Conservation (phyloP, 2,329 filamentous ascomycete genomes). For the Arthrinium phaeospermum region DNA sequence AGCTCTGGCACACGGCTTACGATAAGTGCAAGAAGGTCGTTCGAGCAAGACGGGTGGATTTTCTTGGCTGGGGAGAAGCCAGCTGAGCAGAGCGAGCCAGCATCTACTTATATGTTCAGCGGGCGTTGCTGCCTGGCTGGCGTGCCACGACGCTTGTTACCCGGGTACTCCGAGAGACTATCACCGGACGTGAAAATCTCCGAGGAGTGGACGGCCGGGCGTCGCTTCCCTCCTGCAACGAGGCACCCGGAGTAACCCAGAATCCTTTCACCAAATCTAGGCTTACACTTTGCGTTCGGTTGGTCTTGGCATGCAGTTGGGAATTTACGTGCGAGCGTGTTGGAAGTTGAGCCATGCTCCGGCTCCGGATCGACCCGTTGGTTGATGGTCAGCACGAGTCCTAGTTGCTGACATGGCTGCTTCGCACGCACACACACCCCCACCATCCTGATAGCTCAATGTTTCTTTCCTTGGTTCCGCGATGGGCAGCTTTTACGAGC, state of each 20-base stretch:
- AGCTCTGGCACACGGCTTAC: not conserved
- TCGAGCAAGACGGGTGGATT: not conserved
- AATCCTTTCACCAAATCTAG: not conserved
- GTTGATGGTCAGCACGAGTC: not conserved
- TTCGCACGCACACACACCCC: not conserved
- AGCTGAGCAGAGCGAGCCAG: not conserved
- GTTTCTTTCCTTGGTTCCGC: not conserved
- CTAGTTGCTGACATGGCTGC: constrained; percentile 8
- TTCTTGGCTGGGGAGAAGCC: not conserved
- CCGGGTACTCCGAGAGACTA: not conserved
- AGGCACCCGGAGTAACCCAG: not conserved
- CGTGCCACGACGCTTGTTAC: not conserved
- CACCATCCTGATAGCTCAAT: not conserved
- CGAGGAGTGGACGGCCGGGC: not conserved
- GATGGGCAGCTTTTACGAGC: not conserved
- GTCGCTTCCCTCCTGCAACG: not conserved
- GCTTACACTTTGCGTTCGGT: not conserved
- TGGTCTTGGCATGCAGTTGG: not conserved
- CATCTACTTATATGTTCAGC: not conserved
- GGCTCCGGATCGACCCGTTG: constrained; percentile 1
- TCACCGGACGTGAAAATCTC: not conserved
- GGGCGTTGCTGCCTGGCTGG: not conserved
- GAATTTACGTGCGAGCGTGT: constrained; percentile 2
- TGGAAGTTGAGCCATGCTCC: not conserved
- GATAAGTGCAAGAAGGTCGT: not conserved